Evolutionary conservation across 2,329 filamentous ascomycete species (phyloP).

Genomic region (Fusarium goolgardi): DNA sequence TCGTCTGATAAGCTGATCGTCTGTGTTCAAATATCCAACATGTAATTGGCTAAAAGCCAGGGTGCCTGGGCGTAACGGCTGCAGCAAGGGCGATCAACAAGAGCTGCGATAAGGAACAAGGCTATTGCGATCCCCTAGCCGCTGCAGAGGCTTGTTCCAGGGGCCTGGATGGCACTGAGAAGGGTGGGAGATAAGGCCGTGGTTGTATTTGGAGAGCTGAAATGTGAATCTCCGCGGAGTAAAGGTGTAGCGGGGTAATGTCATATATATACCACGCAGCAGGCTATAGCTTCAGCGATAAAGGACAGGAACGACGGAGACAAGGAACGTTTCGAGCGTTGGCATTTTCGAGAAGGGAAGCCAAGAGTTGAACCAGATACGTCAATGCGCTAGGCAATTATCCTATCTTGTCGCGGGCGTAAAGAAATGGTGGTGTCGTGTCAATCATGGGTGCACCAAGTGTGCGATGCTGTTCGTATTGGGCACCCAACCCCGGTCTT

Average conservation of each 20-base stretch:
- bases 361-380: conserved; percentile 10
- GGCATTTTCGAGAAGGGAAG: conserved; percentile 4
- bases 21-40: conserved; percentile 36
- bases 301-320: conserved; percentile 21
- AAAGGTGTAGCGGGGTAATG: conserved; percentile 29
- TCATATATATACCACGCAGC: conserved; percentile 39
- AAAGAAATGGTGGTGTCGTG: conserved; percentile 11
- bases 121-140: conserved; percentile 30
- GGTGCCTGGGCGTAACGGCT: conserved; percentile 22
- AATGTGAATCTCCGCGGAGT: conserved; percentile 47
- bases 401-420: conserved; percentile 35
- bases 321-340: conserved; percentile 27
- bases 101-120: conserved; percentile 36
- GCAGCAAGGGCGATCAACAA: conserved; percentile 30
- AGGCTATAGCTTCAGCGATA: conserved; percentile 20
- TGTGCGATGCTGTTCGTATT: conserved; percentile 1
- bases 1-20: conserved; percentile 40
- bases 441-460: conserved; percentile 17
- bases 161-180: conserved; percentile 28
- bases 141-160: conserved; percentile 19
- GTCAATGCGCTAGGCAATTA: conserved; percentile 13
- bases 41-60: conserved; percentile 42
- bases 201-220: conserved; percentile 33
- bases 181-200: conserved; percentile 41
- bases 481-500: background rate